A percentile compares a stretch with the other conserved stretches of the same genome.
Evolutionary conservation across 805 yeast genomes (phyloP).

Genomic region (Tetrapisispora taiwanensis): DNA sequence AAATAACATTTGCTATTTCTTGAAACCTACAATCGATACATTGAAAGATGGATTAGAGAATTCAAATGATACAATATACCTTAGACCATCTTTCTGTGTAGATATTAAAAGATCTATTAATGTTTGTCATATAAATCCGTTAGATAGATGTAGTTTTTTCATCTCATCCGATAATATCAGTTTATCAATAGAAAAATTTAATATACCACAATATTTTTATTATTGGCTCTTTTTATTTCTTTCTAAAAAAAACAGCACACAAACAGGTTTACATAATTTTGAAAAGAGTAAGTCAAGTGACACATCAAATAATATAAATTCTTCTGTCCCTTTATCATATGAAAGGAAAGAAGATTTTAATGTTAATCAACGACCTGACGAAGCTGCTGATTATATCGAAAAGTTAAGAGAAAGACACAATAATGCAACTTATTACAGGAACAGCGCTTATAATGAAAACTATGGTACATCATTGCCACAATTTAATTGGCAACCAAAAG

Average conservation of each 20-base stretch:
- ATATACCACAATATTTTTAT: conserved; percentile 2
- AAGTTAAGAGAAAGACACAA: background rate
- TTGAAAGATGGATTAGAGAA: background rate
- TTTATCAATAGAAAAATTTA: conserved; percentile 1
- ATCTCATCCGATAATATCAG: conserved; percentile 54
- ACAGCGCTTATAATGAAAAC: background rate
- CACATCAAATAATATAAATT: no score
- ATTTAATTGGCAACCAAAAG: background rate
- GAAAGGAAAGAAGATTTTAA: no score
- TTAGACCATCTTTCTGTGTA: conserved; percentile 16
- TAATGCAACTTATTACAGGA: background rate
- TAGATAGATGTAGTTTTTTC: conserved; percentile 39
- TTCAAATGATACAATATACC: conserved; percentile 4
- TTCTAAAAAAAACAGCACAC: background rate
- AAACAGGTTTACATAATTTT: background rate
- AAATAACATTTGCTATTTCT: conserved; percentile 2
- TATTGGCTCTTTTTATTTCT: background rate
- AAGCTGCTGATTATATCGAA: background rate
- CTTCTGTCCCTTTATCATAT: no score
- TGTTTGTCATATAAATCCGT: conserved; percentile 20
- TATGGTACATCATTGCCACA: background rate
- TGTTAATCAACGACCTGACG: no score
- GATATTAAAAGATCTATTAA: conserved; percentile 13
- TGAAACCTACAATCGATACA: background rate
- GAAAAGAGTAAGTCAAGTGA: background rate